Evolutionary conservation across 192 early-diverging fungal genomes (phyloP).

Genomic region (Coemansia sp.): DNA sequence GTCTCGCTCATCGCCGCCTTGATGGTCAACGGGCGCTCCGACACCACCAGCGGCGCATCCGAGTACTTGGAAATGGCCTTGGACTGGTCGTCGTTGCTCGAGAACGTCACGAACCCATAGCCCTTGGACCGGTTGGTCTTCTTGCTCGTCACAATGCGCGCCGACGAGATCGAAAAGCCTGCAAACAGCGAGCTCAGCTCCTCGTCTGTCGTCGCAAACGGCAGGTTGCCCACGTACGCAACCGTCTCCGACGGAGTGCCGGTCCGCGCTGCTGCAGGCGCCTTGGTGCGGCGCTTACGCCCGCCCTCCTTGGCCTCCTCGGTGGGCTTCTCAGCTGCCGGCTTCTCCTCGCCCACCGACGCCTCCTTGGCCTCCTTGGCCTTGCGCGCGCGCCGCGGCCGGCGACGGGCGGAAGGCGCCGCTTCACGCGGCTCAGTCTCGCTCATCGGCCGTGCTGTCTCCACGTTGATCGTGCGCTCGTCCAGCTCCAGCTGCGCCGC

Average conservation of each 20-base stretch:
- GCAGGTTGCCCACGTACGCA: slow-evolving; percentile 77
- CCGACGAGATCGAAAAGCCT: slow-evolving; percentile 63
- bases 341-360: slow-evolving; percentile 26
- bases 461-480: slow-evolving; percentile 87
- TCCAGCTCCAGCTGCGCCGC: slow-evolving; percentile 70
- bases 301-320: background rate
- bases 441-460: slow-evolving; percentile 70
- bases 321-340: background rate
- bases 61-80: slow-evolving; percentile 31
- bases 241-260: slow-evolving; percentile 52
- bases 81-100: slow-evolving; percentile 68
- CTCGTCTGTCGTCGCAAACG: slow-evolving; percentile 66
- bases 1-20: slow-evolving; percentile 45
- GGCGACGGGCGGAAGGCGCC: slow-evolving; percentile 29
- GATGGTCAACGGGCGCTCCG: slow-evolving; percentile 37
- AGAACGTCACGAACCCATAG: slow-evolving; percentile 91
- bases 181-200: slow-evolving; percentile 70
- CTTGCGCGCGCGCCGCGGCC: slow-evolving; percentile 16
- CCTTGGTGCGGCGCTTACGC: background rate
- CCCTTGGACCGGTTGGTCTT: slow-evolving; percentile 78
- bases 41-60: slow-evolving; percentile 12
- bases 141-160: slow-evolving; percentile 68
- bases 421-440: slow-evolving; percentile 22
- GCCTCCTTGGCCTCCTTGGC: slow-evolving; percentile 25
- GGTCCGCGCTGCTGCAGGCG: slow-evolving; percentile 5